Percentiles rank a stretch among this genome's conserved stretches.
phyloP scores from a whole-genome alignment of 139 green algal genomes.

The Tetraselmis chui region DNA sequence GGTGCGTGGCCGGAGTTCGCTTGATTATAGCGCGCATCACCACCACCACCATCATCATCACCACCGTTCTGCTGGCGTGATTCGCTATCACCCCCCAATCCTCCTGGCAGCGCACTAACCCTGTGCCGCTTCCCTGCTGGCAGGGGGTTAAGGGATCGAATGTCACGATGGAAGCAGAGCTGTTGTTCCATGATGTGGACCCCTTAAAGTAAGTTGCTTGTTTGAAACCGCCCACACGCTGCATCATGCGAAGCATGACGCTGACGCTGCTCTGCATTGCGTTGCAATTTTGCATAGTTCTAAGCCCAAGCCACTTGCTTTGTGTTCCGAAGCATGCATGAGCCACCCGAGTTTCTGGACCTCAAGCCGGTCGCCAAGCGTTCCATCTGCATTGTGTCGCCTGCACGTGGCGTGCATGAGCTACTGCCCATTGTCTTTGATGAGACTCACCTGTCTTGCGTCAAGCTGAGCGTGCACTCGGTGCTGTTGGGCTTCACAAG shows the following conservation, averaged over 20 bases:
- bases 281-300: too few species aligned
- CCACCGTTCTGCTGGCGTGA: too few species aligned
- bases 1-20: too few species aligned
- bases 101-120: neutral
- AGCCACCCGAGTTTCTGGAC: neutral
- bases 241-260: too few species aligned
- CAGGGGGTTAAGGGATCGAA: neutral
- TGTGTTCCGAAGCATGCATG: neutral
- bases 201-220: neutral
- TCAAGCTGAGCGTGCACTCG: neutral
- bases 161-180: neutral
- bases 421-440: neutral
- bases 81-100: neutral
- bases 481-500: neutral
- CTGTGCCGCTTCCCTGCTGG: neutral
- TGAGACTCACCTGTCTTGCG: neutral
- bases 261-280: too few species aligned
- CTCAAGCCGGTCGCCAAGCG: neutral
- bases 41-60: too few species aligned
- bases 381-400: neutral
- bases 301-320: too few species aligned
- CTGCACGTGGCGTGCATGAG: neutral
- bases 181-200: neutral
- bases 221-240: too few species aligned
- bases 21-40: too few species aligned